Evolutionary conservation across 2,329 filamentous ascomycete genomes (phyloP).

Genomic region (Ascochyta clinopodiicola): DNA sequence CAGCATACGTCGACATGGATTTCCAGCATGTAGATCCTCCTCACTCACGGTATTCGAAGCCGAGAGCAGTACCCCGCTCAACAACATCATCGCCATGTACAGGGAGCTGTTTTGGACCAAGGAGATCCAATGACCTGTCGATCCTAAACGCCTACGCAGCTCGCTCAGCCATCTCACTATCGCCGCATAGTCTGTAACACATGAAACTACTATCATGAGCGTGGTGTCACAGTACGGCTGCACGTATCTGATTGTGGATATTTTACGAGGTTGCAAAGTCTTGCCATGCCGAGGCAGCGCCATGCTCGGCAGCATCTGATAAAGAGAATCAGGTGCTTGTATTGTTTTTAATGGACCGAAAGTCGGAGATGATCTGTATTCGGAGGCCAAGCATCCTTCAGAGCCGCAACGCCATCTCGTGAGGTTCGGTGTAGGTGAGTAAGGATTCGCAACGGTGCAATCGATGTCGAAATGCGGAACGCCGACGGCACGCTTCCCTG

Average conservation of each 20-base stretch:
- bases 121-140: not conserved
- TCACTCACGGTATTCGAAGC: too few species aligned
- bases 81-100: not conserved
- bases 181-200: not conserved
- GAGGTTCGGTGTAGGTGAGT: not conserved
- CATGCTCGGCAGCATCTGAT: constrained; percentile 15
- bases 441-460: not conserved
- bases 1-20: constrained; percentile 9
- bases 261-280: not conserved
- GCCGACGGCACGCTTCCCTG: constrained; percentile 9
- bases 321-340: not conserved
- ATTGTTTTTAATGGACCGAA: not conserved
- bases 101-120: not conserved
- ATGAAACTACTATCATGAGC: not conserved
- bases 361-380: constrained; percentile 11
- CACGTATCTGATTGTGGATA: constrained; percentile 9
- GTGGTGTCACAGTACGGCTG: constrained; percentile 3
- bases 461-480: not conserved
- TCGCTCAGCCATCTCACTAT: constrained; percentile 1
- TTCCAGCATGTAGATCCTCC: too few species aligned
- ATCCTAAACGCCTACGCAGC: constrained; percentile 1
- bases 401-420: constrained; percentile 12
- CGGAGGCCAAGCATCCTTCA: constrained; percentile 15
- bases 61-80: not conserved
- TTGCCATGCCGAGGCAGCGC: constrained; percentile 9